These are phyloP conservation scores for Nitzschia sp. DNA, from an alignment of 108 stramenopile genomes.

Conservation along the genomic window DNA sequence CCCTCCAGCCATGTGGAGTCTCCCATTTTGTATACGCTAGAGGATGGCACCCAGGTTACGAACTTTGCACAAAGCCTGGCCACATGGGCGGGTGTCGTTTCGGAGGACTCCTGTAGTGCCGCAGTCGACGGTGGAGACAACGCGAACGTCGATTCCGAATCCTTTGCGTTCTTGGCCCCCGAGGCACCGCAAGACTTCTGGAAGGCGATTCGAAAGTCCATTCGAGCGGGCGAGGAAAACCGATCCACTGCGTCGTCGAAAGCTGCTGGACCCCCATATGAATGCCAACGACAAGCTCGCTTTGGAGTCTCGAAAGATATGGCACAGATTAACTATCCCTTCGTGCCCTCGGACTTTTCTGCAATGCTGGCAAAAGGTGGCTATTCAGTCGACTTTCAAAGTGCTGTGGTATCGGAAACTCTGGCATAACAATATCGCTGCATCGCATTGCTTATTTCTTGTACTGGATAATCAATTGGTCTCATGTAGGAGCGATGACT, in stretches of 20 bases:
- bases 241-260: neutral
- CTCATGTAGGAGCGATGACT: too few species aligned
- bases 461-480: too few species aligned
- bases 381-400: conserved; percentile 1
- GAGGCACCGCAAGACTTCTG: conserved; percentile 18
- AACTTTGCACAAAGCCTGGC: conserved; percentile 45
- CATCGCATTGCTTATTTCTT: too few species aligned
- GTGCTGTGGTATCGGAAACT: neutral
- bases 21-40: conserved; percentile 31
- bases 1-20: conserved; percentile 31
- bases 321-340: conserved; percentile 32
- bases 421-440: too few species aligned
- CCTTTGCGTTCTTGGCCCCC: conserved; percentile 1
- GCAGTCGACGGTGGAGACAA: neutral
- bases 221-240: conserved; percentile 31
- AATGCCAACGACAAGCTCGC: conserved; percentile 35
- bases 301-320: conserved; percentile 39
- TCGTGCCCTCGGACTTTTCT: neutral
- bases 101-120: neutral
- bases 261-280: conserved; percentile 19
- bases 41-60: conserved; percentile 52
- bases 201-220: conserved; percentile 20
- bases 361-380: conserved; percentile 2
- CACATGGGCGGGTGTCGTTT: conserved; percentile 34
- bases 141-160: neutral